Evolutionary conservation across 1,139 yeast species (phyloP).

Genomic region (Meyerozyma guilliermondii): DNA sequence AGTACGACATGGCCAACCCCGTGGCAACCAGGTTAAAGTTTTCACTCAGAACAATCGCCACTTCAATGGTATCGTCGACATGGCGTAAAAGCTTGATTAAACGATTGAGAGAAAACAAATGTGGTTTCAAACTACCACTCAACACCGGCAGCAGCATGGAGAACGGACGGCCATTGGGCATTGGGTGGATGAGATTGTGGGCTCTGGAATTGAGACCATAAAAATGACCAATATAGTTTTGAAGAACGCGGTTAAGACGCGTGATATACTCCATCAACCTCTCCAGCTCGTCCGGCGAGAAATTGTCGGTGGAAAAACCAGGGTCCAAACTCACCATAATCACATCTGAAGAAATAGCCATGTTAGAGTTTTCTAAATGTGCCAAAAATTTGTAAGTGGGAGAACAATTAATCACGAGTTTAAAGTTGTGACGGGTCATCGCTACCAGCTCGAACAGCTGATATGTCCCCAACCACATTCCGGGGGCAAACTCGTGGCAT

Average conservation of each 20-base stretch:
- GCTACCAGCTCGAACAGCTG: background rate
- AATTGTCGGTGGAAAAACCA: slow-evolving; percentile 18
- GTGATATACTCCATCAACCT: slow-evolving; percentile 21
- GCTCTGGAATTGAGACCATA: slow-evolving; percentile 30
- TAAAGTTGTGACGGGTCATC: slow-evolving; percentile 18
- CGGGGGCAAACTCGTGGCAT: background rate
- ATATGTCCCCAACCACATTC: background rate
- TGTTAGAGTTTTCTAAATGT: slow-evolving; percentile 15
- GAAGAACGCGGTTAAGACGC: slow-evolving; percentile 31
- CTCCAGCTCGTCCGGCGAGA: slow-evolving; percentile 15
- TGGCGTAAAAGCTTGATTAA: slow-evolving; percentile 31
- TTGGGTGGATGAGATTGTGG: slow-evolving; percentile 23
- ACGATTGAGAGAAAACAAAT: slow-evolving; percentile 35
- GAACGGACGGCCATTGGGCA: slow-evolving; percentile 24
- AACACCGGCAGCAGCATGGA: slow-evolving; percentile 32
- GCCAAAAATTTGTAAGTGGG: slow-evolving; percentile 28
- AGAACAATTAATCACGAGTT: slow-evolving; percentile 39
- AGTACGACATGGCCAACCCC: slow-evolving; percentile 31
- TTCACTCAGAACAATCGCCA: slow-evolving; percentile 33
- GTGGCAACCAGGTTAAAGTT: slow-evolving; percentile 26
- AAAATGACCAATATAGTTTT: slow-evolving; percentile 36
- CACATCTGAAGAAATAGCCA: slow-evolving; percentile 33
- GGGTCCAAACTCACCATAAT: slow-evolving; percentile 39
- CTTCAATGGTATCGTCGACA: slow-evolving; percentile 29
- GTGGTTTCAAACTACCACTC: slow-evolving; percentile 34